These are phyloP conservation scores for Globisporangium cederbergense DNA, from an alignment of 352 stramenopile genomes.

Conservation along the genomic window DNA sequence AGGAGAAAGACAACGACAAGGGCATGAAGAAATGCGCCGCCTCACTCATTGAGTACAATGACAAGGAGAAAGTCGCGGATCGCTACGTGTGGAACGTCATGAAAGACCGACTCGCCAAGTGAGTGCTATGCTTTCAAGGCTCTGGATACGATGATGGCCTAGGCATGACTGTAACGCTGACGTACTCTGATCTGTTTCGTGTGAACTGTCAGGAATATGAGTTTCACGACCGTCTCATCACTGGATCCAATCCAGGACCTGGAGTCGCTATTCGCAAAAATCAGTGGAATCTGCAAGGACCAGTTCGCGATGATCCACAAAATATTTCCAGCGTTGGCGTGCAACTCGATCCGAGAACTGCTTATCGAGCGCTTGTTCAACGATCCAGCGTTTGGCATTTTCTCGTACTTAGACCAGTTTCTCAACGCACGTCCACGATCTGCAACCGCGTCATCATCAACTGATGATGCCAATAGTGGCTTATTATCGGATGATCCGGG, in stretches of 20 bases:
- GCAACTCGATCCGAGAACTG: slow-evolving; percentile 52
- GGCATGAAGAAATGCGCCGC: slow-evolving; percentile 58
- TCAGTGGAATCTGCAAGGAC: slow-evolving; percentile 58
- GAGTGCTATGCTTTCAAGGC: slow-evolving; percentile 6
- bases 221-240: slow-evolving; percentile 22
- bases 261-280: slow-evolving; percentile 53
- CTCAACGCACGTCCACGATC: slow-evolving; percentile 34
- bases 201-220: slow-evolving; percentile 15
- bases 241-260: slow-evolving; percentile 66
- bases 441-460: slow-evolving; percentile 5
- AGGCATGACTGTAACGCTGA: not conserved
- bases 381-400: slow-evolving; percentile 74
- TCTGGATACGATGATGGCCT: not conserved
- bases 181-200: not conserved
- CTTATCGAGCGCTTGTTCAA: slow-evolving; percentile 74
- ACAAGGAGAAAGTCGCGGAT: slow-evolving; percentile 79
- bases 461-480: not conserved
- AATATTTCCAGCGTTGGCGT: slow-evolving; percentile 47
- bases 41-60: slow-evolving; percentile 79
- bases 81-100: slow-evolving; percentile 86
- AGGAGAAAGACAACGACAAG: slow-evolving; percentile 46
- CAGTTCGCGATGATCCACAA: slow-evolving; percentile 64
- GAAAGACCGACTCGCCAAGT: slow-evolving; percentile 63
- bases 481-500: slow-evolving; percentile 14
- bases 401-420: slow-evolving; percentile 71